Evolutionary conservation across 257 asterid species (phyloP).

Genomic region (Capsicum baccatum): DNA sequence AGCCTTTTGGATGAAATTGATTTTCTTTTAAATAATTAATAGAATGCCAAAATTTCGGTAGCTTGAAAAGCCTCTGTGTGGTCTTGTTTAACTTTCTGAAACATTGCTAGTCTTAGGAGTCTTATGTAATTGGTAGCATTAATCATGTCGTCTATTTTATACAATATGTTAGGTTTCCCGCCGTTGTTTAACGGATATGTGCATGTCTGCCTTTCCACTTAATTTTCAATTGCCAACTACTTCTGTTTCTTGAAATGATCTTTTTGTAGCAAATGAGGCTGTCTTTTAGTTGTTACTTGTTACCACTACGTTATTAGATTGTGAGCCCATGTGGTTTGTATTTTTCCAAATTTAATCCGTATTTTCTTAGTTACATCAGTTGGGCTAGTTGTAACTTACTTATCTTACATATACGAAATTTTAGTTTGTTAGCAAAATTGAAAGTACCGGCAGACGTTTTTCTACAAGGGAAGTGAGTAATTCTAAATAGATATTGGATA

Average conservation of each 20-base stretch:
- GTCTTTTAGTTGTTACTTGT: background rate
- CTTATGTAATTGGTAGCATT: background rate
- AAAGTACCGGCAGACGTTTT: background rate
- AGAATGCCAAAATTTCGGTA: background rate
- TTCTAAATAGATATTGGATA: background rate
- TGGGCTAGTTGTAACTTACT: background rate
- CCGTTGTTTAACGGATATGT: background rate
- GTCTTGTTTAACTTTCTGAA: background rate
- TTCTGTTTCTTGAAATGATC: background rate
- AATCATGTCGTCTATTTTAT: background rate
- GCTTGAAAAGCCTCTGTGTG: background rate
- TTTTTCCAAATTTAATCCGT: background rate
- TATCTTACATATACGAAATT: background rate
- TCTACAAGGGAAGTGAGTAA: background rate
- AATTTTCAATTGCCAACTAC: background rate
- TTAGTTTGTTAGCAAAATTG: background rate
- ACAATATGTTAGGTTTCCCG: background rate
- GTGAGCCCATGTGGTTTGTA: background rate
- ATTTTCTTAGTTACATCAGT: background rate
- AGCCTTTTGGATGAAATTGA: background rate
- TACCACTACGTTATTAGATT: background rate
- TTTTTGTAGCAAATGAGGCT: background rate
- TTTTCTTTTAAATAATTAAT: background rate
- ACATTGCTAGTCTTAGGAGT: slow-evolving; percentile 6
- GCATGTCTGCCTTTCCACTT: background rate